These are phyloP conservation scores for Wickerhamiella slavikovae DNA, from an alignment of 805 yeast genomes.

Conservation along the genomic window DNA sequence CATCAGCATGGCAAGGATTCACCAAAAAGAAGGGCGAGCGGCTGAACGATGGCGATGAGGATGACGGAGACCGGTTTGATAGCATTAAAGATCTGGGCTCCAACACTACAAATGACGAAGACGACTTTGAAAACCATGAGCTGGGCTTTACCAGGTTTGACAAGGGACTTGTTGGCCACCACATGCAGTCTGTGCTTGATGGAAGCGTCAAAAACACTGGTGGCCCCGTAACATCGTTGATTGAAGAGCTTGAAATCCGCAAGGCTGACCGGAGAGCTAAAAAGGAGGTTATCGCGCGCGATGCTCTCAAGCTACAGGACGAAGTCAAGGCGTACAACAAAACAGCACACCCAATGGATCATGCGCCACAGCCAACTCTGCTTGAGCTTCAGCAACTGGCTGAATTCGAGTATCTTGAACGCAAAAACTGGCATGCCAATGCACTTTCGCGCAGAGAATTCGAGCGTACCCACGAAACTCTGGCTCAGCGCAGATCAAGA, in stretches of 20 bases:
- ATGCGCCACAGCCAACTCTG: slow-evolving; percentile 12
- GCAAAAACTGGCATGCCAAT: slow-evolving; percentile 10
- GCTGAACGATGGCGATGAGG: too few species aligned
- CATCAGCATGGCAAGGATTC: too few species aligned
- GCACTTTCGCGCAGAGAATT: slow-evolving; percentile 6
- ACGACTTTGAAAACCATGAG: too few species aligned
- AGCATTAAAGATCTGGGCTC: too few species aligned
- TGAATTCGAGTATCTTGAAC: slow-evolving; percentile 13
- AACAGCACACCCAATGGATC: slow-evolving; percentile 14
- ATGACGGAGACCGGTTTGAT: too few species aligned
- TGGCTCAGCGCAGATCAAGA: slow-evolving; percentile 15
- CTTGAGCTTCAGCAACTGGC: slow-evolving; percentile 16
- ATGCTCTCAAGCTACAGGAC: slow-evolving; percentile 8
- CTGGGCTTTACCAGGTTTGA: too few species aligned
- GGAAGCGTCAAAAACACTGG: too few species aligned
- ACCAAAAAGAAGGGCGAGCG: too few species aligned
- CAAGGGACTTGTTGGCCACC: too few species aligned
- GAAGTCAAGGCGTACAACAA: slow-evolving; percentile 1
- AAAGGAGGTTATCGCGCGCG: slow-evolving; percentile 10
- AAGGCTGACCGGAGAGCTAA: slow-evolving; percentile 16
- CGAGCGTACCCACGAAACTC: slow-evolving; percentile 13
- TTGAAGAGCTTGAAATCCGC: slow-evolving; percentile 20
- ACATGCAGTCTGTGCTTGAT: too few species aligned
- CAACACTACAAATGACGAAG: too few species aligned
- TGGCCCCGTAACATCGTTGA: slow-evolving; percentile 16